Percentiles rank a stretch among this genome's conserved stretches.
phyloP scores from a whole-genome alignment of 192 early-diverging fungal genomes.

The Coemansia sp. region DNA sequence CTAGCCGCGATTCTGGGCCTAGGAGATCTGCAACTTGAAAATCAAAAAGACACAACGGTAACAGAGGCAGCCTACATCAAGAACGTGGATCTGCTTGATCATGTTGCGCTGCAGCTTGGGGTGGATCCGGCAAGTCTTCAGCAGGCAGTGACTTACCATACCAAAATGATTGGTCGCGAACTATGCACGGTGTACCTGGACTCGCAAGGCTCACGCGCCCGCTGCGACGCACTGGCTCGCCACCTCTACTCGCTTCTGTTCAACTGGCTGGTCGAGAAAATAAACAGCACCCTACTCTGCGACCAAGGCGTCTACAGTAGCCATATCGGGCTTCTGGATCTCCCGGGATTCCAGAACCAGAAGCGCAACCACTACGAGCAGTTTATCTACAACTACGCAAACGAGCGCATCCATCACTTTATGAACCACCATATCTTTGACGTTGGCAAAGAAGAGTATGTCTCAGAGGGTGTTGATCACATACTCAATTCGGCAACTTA shows the following conservation, averaged over 20 bases:
- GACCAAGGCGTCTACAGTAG: constrained; percentile 66
- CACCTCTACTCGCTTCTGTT: constrained; percentile 85
- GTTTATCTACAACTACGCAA: constrained; percentile 83
- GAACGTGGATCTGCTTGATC: constrained; percentile 77
- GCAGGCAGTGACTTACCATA: constrained; percentile 83
- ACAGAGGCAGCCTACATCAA: constrained; percentile 77
- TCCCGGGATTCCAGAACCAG: constrained; percentile 77
- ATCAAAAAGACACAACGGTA: constrained; percentile 66
- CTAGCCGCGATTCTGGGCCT: constrained; percentile 86
- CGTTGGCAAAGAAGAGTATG: constrained; percentile 63
- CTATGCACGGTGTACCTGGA: constrained; percentile 83
- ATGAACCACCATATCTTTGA: constrained; percentile 74
- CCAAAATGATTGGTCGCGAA: constrained; percentile 80
- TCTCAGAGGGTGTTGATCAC: constrained; percentile 62
- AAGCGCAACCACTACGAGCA: constrained; percentile 60
- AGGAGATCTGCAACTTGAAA: constrained; percentile 82
- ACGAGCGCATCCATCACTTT: constrained; percentile 85
- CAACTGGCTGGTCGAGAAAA: constrained; percentile 79
- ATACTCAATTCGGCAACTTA: constrained; percentile 59
- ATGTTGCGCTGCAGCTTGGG: constrained; percentile 85
- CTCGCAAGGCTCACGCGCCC: constrained; percentile 66
- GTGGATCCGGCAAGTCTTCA: constrained; percentile 75
- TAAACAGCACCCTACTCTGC: constrained; percentile 74
- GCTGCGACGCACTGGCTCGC: constrained; percentile 71
- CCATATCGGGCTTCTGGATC: constrained; percentile 85